Percentiles rank a stretch among this genome's conserved stretches.
Evolutionary conservation across 2,329 filamentous ascomycete species (phyloP).

Genomic region (Talaromyces sp.): DNA sequence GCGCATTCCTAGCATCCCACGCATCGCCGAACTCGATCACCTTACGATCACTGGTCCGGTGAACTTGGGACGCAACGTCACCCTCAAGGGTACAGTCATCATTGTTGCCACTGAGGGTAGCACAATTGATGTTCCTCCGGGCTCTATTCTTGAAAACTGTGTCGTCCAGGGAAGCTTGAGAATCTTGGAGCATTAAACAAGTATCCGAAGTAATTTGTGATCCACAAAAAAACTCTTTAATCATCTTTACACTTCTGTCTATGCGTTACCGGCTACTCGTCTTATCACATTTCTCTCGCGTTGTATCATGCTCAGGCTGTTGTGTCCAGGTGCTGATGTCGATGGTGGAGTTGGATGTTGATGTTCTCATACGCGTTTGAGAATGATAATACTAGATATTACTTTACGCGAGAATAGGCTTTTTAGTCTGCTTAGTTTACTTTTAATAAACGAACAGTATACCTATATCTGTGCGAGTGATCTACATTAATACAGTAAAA

Average conservation of each 20-base stretch:
- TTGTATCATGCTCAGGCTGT: neutral
- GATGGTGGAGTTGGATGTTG: neutral
- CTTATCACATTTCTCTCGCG: neutral
- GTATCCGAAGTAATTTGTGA: neutral
- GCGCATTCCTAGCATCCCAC: conserved; percentile 47
- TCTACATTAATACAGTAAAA: no score
- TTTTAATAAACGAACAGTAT: conserved; percentile 1
- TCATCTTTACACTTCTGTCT: neutral
- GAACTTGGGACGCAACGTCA: conserved; percentile 92
- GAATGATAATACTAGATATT: conserved; percentile 4
- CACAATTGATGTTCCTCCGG: conserved; percentile 95
- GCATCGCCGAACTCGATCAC: conserved; percentile 56
- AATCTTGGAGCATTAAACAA: conserved; percentile 58
- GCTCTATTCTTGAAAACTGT: conserved; percentile 96
- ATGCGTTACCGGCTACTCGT: neutral
- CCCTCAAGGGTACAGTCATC: conserved; percentile 94
- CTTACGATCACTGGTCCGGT: conserved; percentile 96
- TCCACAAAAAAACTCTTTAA: neutral
- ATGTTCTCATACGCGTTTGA: neutral
- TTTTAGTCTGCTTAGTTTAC: neutral
- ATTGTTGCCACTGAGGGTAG: conserved; percentile 96
- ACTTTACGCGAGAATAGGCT: neutral
- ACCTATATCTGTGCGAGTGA: neutral
- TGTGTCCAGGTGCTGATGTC: neutral
- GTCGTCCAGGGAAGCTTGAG: conserved; percentile 95